phyloP scores from a whole-genome alignment of 176 grass and related monocot species.

The Oryza australiensis region DNA sequence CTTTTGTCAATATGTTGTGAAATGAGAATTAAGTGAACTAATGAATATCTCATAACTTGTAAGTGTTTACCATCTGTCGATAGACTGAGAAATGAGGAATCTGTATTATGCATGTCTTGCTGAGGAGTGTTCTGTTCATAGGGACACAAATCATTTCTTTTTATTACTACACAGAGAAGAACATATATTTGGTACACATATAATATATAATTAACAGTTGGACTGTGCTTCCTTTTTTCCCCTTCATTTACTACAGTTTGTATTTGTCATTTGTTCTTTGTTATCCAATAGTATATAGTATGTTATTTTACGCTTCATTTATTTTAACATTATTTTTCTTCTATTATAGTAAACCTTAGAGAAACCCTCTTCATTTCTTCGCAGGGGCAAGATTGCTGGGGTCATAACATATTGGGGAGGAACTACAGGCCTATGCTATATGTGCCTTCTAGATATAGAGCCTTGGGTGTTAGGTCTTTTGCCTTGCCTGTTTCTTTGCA shows the following conservation, averaged over 20 bases:
- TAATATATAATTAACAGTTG: not conserved
- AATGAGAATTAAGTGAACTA: constrained; percentile 5
- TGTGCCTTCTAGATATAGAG: constrained; percentile 44
- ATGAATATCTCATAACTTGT: not conserved
- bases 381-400: constrained; percentile 56
- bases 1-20: not conserved
- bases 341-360: constrained; percentile 22
- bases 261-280: constrained; percentile 8
- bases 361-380: constrained; percentile 30
- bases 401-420: constrained; percentile 42
- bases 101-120: not conserved
- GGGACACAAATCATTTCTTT: not conserved
- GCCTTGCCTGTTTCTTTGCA: constrained; percentile 58
- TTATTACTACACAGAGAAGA: not conserved
- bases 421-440: constrained; percentile 55
- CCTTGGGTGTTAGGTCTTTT: constrained; percentile 50
- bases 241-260: not conserved
- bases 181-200: not conserved
- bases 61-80: not conserved
- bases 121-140: not conserved
- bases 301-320: constrained; percentile 20
- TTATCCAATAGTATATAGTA: not conserved
- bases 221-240: not conserved
- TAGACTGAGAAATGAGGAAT: not conserved
- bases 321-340: not conserved